Percentiles rank a stretch among this genome's conserved stretches.
Evolutionary conservation across 345 rosid genomes (phyloP).

Genomic region (Eucalyptus pauciflora): DNA sequence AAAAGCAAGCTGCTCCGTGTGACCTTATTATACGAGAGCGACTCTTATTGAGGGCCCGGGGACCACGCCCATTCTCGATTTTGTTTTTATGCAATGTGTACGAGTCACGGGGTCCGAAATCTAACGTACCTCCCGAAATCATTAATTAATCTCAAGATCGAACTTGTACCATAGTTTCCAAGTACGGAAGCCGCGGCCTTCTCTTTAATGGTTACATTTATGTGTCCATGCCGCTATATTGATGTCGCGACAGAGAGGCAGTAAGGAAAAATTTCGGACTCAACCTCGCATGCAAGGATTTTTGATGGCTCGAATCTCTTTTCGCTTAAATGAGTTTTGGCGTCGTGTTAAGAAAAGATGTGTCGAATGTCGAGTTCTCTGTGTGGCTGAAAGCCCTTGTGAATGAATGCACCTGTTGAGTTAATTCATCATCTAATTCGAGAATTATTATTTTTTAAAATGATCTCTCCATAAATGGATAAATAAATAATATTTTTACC

Average conservation of each 20-base stretch:
- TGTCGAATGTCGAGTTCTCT: accelerated
- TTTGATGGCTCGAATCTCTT: accelerated
- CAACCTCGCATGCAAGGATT: not conserved
- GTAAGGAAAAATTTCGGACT: accelerated
- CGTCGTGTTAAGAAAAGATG: accelerated
- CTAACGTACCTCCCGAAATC: not conserved
- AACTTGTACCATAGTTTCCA: not conserved
- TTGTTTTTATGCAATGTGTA: not conserved
- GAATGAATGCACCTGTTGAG: not conserved
- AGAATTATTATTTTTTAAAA: no score
- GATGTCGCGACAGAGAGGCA: not conserved
- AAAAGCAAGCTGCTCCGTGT: not conserved
- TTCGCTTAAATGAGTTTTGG: not conserved
- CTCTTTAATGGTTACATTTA: not conserved
- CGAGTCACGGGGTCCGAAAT: not conserved
- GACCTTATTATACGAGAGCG: not conserved
- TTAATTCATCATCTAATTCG: no score
- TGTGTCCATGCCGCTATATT: accelerated
- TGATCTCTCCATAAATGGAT: not conserved
- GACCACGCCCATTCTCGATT: not conserved
- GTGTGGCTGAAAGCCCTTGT: not conserved
- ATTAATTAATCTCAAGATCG: not conserved
- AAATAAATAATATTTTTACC: not conserved
- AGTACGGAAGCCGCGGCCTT: not conserved
- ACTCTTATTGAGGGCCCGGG: not conserved